Conservation (phyloP, 306 rosid species). For the Prunus mongolica region DNA sequence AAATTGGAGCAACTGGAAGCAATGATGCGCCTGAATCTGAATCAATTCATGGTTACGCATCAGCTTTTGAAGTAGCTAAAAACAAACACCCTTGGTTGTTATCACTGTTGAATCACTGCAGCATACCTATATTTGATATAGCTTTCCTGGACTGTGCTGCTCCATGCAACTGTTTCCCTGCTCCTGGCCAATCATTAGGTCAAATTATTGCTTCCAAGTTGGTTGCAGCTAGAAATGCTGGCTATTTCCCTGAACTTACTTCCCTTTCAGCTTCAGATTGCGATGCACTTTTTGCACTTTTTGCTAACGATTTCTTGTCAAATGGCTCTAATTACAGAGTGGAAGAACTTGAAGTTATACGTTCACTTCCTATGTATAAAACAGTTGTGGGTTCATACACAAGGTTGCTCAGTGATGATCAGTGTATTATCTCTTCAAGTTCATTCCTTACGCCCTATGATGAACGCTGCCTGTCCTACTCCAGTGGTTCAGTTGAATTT, state of each 20-base stretch:
- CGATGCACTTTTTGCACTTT: slow-evolving; percentile 76
- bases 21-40: slow-evolving; percentile 41
- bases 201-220: slow-evolving; percentile 85
- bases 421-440: slow-evolving; percentile 76
- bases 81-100: slow-evolving; percentile 73
- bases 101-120: slow-evolving; percentile 79
- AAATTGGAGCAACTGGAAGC: slow-evolving; percentile 41
- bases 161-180: slow-evolving; percentile 58
- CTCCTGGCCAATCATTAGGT: slow-evolving; percentile 62
- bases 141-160: slow-evolving; percentile 73
- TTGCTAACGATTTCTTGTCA: slow-evolving; percentile 60
- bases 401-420: slow-evolving; percentile 58
- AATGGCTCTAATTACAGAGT: slow-evolving; percentile 42
- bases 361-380: slow-evolving; percentile 83
- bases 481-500: slow-evolving; percentile 60
- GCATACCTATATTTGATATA: slow-evolving; percentile 78
- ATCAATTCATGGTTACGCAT: slow-evolving; percentile 47
- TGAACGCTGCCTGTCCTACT: slow-evolving; percentile 71
- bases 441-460: slow-evolving; percentile 81
- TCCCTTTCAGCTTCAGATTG: slow-evolving; percentile 59
- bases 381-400: slow-evolving; percentile 88
- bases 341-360: slow-evolving; percentile 77
- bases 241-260: slow-evolving; percentile 70
- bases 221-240: slow-evolving; percentile 79
- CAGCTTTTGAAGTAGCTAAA: slow-evolving; percentile 61